Evolutionary conservation across 1,284 basidiomycete genomes (phyloP).

Genomic region (Cutaneotrichosporon dermatis): DNA sequence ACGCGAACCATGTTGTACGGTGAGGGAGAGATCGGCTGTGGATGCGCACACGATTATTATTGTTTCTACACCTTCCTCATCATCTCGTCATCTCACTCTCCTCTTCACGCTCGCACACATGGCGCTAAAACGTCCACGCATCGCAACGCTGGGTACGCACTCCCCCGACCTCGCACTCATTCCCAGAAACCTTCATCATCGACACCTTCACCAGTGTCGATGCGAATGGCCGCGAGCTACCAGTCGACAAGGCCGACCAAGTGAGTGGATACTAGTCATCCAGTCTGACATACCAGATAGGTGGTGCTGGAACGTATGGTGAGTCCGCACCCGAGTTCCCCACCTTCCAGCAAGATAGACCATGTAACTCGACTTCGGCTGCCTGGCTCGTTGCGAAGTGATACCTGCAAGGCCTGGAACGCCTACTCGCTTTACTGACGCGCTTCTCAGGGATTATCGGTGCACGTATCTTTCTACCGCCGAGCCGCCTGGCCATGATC

Average conservation of each 20-base stretch:
- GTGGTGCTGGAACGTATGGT: conserved; percentile 47
- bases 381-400: too few relatives aligned
- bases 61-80: too few relatives aligned
- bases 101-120: background rate
- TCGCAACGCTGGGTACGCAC: conserved; percentile 15
- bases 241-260: conserved; percentile 35
- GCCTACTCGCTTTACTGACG: background rate
- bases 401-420: too few relatives aligned
- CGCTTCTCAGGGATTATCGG: conserved; percentile 36
- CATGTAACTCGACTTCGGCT: background rate
- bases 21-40: too few relatives aligned
- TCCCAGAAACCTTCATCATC: conserved; percentile 39
- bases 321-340: conserved; percentile 1
- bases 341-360: too few relatives aligned
- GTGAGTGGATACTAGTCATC: conserved; percentile 14
- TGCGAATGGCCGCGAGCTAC: conserved; percentile 29
- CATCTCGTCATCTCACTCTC: too few relatives aligned
- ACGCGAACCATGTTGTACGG: too few relatives aligned
- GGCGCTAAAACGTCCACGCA: background rate
- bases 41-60: too few relatives aligned
- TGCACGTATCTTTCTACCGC: conserved; percentile 40
- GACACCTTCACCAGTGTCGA: conserved; percentile 42
- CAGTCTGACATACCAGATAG: conserved; percentile 31
- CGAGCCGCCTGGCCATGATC: conserved; percentile 38
- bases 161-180: background rate